Evolutionary conservation across 2,329 filamentous ascomycete genomes (phyloP), one percentile per base, ranked within the genome.

Genomic region (Ophiostoma sp.): DNA sequence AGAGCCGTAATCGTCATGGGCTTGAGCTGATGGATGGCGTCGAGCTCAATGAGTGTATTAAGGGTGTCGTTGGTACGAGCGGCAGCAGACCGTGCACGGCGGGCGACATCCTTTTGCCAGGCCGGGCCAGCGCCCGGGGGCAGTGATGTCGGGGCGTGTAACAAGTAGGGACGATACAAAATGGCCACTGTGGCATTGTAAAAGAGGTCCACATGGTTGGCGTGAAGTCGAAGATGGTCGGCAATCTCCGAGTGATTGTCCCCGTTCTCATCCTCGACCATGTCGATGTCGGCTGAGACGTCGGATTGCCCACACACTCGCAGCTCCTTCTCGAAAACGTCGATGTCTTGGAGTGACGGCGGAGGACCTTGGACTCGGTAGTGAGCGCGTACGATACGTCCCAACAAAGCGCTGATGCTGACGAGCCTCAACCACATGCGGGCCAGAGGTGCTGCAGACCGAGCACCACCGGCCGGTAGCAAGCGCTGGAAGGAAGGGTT

Each of bases 1-100:
- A 72, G 19, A 4, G 70, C 48, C 3, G 70, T 68, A 2, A 72
- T 68, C 11, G 70, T 72, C 70, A 72, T 72, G 22, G 61, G 70
- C 22, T 68, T 68, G 1, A 72, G 61, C 12, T 45, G 61, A 31
- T 72, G 70, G 22, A 72, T 64, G 50, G 61, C 70, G 9, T 66
- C 59, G 31, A 72, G 31, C 33, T 72, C 70, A 48, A 72, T 68
- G 6, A 72, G 48, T 8, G 33, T 25, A 33, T 68, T 55, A 3
- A 72, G 22, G 1, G 39, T 64, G 36, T 72, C 70, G 22, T 68
- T 72, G 45, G 70, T 68, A 22, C 70, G 63, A 11, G 70, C 45
- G 5, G 70, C 70, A 5, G 70, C 70, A 2, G 48, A 33, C 0
- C 70, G 48, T 5, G 45, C 70, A 9, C 70, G 70, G 9, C 61